These are phyloP conservation scores for Hymenoscyphus fructigenus DNA, from an alignment of 2,329 filamentous ascomycete species.

Conservation along the genomic window DNA sequence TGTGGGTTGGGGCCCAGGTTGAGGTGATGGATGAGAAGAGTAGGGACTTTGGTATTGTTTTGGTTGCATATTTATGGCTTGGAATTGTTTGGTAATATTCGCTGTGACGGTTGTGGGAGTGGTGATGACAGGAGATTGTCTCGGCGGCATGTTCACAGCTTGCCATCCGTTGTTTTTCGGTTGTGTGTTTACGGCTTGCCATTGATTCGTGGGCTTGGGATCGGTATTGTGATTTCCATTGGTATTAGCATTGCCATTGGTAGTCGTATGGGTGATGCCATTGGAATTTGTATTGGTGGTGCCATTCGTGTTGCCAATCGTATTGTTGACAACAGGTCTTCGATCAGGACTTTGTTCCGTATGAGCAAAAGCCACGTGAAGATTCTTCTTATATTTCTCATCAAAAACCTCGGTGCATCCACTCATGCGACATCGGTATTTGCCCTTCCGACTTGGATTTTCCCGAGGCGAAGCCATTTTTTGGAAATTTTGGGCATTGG, in stretches of 20 bases:
- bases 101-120: background rate
- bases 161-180: background rate
- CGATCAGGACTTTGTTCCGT: background rate
- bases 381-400: background rate
- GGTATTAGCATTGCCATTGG: background rate
- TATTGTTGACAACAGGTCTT: no score
- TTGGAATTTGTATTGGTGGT: background rate
- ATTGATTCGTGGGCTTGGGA: background rate
- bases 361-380: slow-evolving; percentile 1
- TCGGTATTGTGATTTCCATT: background rate
- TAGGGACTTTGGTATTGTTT: slow-evolving; percentile 4
- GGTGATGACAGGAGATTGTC: background rate
- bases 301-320: no score
- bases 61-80: background rate
- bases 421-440: background rate
- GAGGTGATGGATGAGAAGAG: background rate
- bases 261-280: background rate
- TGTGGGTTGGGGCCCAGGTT: background rate
- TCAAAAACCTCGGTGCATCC: background rate
- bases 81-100: background rate
- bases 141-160: background rate
- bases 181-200: background rate
- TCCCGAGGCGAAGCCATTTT: background rate
- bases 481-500: background rate
- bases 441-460: background rate